Conservation (phyloP, 176 grass and related monocot species). For the Cymbopogon citratus region DNA sequence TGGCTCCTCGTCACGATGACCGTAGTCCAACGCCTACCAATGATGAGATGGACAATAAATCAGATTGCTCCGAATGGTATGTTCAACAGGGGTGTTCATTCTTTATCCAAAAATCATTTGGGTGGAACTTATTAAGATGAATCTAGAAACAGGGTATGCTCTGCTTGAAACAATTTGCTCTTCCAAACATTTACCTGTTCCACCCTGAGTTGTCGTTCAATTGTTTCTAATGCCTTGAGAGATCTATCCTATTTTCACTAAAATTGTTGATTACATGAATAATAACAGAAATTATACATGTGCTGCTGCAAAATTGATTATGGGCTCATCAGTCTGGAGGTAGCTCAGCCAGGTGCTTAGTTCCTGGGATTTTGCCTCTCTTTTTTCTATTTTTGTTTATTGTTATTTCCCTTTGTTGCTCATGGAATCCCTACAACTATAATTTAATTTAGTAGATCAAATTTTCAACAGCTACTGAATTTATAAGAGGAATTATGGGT, state of each 20-base stretch:
- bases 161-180: conserved; percentile 1
- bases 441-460: no score
- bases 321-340: no score
- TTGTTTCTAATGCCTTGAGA: not conserved
- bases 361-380: no score
- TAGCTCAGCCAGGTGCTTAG: no score
- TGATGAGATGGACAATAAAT: conserved; percentile 61
- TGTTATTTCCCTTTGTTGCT: no score
- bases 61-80: conserved; percentile 71
- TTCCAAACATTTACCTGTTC: not conserved
- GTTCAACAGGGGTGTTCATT: conserved; percentile 41
- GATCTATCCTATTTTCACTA: not conserved
- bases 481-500: no score
- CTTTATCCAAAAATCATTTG: conserved; percentile 48
- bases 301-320: no score
- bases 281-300: no score
- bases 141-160: conserved; percentile 62
- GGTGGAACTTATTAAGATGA: conserved; percentile 54
- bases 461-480: no score
- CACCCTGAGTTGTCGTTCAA: not conserved
- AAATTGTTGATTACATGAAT: conserved; percentile 1
- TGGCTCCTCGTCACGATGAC: conserved; percentile 47
- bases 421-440: no score
- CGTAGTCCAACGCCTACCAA: conserved; percentile 45
- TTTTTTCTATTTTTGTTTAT: no score